Evolutionary conservation across 371 early-diverging fungal species (phyloP), one percentile per base, ranked within the genome.

Genomic region (Thermomucor indicae-seudaticae): DNA sequence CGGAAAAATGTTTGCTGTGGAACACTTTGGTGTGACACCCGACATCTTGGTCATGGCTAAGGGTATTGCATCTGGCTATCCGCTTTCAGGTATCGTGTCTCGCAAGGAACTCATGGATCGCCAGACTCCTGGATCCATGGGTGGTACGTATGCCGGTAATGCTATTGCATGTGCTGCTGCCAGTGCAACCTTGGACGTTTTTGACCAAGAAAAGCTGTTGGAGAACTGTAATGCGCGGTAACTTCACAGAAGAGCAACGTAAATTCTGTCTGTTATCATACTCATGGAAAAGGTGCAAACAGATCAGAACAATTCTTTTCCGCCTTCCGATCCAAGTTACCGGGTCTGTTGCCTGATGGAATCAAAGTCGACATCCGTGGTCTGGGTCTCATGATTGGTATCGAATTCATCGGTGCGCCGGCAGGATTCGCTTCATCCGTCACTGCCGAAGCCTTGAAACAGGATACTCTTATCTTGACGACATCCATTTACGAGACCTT

Each of bases 381-480:
- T 45, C 55, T 70, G 17, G 82, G 82, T 44, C 50, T 81, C n/a
- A 79, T 81, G 78, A 72, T 80, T 58, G 82, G 82, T 49, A 57
- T 81, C 34, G 80, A 79, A 45, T 81, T 79, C 48, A 47, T 67
- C 57, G 62, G 65, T 27, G 73, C 58, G 12, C 73, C 72, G 14
- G 37, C 51, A 42, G 75, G 72, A 25, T 70, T 72, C 49, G 75
- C 70, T 14, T 47, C 28, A 41, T 46, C 55, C 31, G 54, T 79
- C 30, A 62, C 70, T 8, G 17, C 48, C 29, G 73, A 76, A 30
- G 69, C 68, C n/a, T 50, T 67, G 10, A 70, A 76, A 24, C 53
- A 55, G 29, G 74, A 81, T 55, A 71, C 75, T 27, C 46, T 81
- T 12, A 7, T 81, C 20, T 64, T 81, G 55, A 78, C 72, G 12